Conservation (phyloP, 306 rosid species). For the Corylus americana region DNA sequence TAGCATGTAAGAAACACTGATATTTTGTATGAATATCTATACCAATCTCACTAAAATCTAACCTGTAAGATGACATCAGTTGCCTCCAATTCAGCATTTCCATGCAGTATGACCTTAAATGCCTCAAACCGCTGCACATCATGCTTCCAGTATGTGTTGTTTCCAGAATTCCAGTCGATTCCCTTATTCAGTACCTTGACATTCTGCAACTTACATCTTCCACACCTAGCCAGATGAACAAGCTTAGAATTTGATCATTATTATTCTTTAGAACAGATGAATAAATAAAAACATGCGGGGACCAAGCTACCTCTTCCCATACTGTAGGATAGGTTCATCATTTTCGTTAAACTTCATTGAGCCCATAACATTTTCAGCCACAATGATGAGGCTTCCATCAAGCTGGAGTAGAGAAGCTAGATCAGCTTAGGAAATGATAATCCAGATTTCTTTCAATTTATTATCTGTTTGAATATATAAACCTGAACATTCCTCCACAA, state of each 20-base stretch:
- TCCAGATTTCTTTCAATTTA: slow-evolving; percentile 18
- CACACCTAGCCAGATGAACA: slow-evolving; percentile 63
- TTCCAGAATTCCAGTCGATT: slow-evolving; percentile 68
- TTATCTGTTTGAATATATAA: slow-evolving; percentile 27
- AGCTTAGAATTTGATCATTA: slow-evolving; percentile 10
- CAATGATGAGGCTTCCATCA: slow-evolving; percentile 73
- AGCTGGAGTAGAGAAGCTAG: slow-evolving; percentile 55
- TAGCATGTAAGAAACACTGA: neutral
- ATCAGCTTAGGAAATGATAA: slow-evolving; percentile 37
- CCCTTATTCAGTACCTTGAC: slow-evolving; percentile 79
- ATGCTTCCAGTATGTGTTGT: slow-evolving; percentile 82
- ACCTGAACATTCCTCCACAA: slow-evolving; percentile 93
- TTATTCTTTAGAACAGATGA: slow-evolving; percentile 17
- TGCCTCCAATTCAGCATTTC: slow-evolving; percentile 97
- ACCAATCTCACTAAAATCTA: slow-evolving; percentile 23
- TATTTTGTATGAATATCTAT: slow-evolving; percentile 7
- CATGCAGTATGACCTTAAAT: slow-evolving; percentile 71
- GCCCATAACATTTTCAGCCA: slow-evolving; percentile 70
- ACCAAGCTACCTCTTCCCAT: slow-evolving; percentile 73
- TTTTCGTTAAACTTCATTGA: slow-evolving; percentile 52
- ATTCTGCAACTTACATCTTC: slow-evolving; percentile 87
- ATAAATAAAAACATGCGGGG: slow-evolving; percentile 9
- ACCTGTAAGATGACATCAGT: slow-evolving; percentile 78
- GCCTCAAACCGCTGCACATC: slow-evolving; percentile 66
- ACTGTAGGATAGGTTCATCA: slow-evolving; percentile 64